Base-by-base conservation (phyloP, 495 filamentous ascomycete species). In the Stereocaulon alpinum region DNA sequence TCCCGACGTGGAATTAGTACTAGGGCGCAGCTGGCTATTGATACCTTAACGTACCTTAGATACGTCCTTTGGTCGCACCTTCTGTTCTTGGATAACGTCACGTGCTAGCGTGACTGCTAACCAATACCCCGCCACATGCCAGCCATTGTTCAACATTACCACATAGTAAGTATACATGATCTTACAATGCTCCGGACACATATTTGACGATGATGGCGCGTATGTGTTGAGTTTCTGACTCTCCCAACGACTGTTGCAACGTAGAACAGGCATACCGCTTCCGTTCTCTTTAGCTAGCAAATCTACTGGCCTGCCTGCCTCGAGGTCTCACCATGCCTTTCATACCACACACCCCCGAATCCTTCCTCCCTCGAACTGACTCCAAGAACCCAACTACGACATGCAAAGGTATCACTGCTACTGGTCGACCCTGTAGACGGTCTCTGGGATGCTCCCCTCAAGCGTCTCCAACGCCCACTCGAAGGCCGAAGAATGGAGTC, bases 331-430 rank as follows among this genome's bases (percentile, higher is more conserved):
- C 17, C 54, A 92, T 92, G 88, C 83, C 88, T 55, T 83, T 86
- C 71, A 83, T 87, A 63, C 77, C 84, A 49, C 84, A 88, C 65
- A 96, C 93, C 0, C 92, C 94, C 56, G 92, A 96, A 72, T 80
- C 87, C 18, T 71, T 87, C 24, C 68, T 97, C 41, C 76, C 78
- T 37, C 86, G 90, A 54, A 80, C 83, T 59, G 91, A 96, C 73
- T 91, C 87, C 29, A 86, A 86, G 64, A 85, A 95, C 65, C 88
- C 91, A 30, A 76, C 82, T 1, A 84, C 84, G 54, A 95, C 93
- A 71, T 98, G 94, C 74, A 79, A 82, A 74, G 93, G 93, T 20
- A 81, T 96, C 63, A 95, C 89, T 9, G 69, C 77, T 9, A 80
- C 75, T 61, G 93, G 93, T 10, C 78, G 83, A 32, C 86, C 87